Conservation (phyloP, 1,139 yeast species). For the Saccharomycopsis crataegensis region DNA sequence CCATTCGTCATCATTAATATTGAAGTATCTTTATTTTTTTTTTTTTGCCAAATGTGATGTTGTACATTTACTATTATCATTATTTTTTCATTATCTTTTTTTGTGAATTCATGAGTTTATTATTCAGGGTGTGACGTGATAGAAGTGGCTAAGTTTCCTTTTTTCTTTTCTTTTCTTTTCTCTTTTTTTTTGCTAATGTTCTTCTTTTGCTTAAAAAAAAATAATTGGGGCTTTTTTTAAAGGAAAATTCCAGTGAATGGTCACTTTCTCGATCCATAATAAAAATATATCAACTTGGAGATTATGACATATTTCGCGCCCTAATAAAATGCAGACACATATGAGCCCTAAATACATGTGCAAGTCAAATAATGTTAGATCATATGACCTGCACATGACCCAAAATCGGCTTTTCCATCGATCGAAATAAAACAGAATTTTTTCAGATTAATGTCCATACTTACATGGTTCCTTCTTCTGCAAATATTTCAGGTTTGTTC, state of each 20-base stretch:
- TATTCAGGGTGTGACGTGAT: too few relatives aligned
- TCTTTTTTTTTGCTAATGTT: not conserved
- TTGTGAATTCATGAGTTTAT: too few relatives aligned
- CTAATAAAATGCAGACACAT: not conserved
- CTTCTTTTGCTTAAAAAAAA: not conserved
- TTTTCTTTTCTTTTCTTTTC: too few relatives aligned
- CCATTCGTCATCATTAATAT: not conserved
- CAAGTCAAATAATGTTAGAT: not conserved
- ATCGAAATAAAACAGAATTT: too few relatives aligned
- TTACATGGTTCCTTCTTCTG: not conserved
- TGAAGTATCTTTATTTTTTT: too few relatives aligned
- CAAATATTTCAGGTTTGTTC: conserved; percentile 21
- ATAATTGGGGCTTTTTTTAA: not conserved
- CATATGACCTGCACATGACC: not conserved
- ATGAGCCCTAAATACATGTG: not conserved
- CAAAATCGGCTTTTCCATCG: not conserved
- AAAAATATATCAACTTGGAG: not conserved
- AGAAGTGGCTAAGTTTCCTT: too few relatives aligned
- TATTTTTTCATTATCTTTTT: too few relatives aligned
- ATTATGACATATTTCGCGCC: not conserved
- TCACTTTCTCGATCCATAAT: not conserved
- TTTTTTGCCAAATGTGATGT: too few relatives aligned
- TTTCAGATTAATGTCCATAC: not conserved
- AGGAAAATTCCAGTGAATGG: not conserved
- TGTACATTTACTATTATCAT: too few relatives aligned